Evolutionary conservation across 2,329 filamentous ascomycete species (phyloP), one percentile per base, ranked within the genome.

Genomic region (Nemania sp.): DNA sequence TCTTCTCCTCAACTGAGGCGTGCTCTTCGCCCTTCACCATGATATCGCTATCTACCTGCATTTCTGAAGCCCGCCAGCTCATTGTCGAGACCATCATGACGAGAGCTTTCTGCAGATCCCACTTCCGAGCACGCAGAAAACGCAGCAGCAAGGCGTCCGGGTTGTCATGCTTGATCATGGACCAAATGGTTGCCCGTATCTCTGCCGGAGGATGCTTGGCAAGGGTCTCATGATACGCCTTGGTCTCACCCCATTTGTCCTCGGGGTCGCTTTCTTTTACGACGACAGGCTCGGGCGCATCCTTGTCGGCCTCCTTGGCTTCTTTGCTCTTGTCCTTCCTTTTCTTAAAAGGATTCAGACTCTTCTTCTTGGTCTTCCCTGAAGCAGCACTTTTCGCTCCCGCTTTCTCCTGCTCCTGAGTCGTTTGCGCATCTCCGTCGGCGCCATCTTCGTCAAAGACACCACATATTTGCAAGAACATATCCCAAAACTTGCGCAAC

Each of bases 31-130:
- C 91, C 31, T 84, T 83, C 58, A 75, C 75, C 81, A 96, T 89
- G 64, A 99, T 87, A 63, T 96, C 90, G 54, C 90, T 86, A 67
- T 99, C 94, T 17, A 97, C 90, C 64, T 90, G 85, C 80, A 94
- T 88, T 55, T 96, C 90, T 31, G 81, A 79, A 52, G 85, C 75
- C 61, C 94, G 85, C 94, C 94, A 99, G 70, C 90, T 88, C 82
- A 97, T 90, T 0, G 94, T 96, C 2, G 91, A 91, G 37, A 99
- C 82, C 71, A 97, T 76, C 94, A 99, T 99, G 61, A 96, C 82
- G 22, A 97, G 79, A 3, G 94, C 94, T 69, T 91, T 91, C 46
- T 96, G 88, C 15, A 96, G 86, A 68, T 99, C 91, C 94, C 94
- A 99, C 73, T 96, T 96, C 40, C 91, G 81, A n/a, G 91, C 91